Conservation (phyloP, 2,329 filamentous ascomycete species). For the Nemania abortiva region DNA sequence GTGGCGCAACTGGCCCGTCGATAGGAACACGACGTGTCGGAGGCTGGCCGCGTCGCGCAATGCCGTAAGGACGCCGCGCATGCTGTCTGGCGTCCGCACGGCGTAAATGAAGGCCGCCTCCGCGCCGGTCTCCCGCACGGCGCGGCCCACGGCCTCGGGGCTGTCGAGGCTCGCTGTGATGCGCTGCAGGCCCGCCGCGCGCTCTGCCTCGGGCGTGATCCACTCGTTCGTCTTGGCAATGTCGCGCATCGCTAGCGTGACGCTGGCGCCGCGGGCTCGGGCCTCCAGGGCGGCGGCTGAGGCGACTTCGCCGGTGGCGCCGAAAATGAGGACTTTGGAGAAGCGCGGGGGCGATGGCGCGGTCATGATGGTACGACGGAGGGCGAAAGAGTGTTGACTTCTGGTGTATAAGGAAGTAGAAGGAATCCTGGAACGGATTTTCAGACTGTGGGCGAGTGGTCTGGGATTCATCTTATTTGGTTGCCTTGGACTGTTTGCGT, state of each 20-base stretch:
- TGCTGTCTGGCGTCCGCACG: constrained; percentile 4
- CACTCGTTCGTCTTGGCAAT: constrained; percentile 14
- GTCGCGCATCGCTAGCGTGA: constrained; percentile 16
- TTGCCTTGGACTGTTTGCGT: not conserved
- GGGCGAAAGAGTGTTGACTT: not conserved
- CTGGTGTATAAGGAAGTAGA: not conserved
- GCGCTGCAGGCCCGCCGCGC: constrained; percentile 10
- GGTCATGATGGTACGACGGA: constrained; percentile 1
- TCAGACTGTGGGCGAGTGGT: not conserved
- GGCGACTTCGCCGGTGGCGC: constrained; percentile 1
- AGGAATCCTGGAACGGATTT: not conserved
- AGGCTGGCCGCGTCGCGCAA: not conserved
- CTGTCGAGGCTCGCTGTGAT: constrained; percentile 5
- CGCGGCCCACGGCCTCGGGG: constrained; percentile 8
- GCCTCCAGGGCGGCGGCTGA: not conserved
- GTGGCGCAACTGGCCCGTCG: not conserved
- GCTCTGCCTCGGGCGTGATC: constrained; percentile 11
- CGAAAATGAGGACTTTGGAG: constrained; percentile 12
- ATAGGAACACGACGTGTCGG: not conserved
- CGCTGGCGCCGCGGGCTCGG: constrained; percentile 8
- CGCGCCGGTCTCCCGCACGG: constrained; percentile 3
- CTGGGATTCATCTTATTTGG: not conserved
- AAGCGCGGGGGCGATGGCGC: not conserved
- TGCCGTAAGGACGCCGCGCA: constrained; percentile 9
- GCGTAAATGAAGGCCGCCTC: constrained; percentile 15